These are phyloP conservation scores for Lignosus rhinocerotis DNA, from an alignment of 1,284 basidiomycete species.

Conservation along the genomic window DNA sequence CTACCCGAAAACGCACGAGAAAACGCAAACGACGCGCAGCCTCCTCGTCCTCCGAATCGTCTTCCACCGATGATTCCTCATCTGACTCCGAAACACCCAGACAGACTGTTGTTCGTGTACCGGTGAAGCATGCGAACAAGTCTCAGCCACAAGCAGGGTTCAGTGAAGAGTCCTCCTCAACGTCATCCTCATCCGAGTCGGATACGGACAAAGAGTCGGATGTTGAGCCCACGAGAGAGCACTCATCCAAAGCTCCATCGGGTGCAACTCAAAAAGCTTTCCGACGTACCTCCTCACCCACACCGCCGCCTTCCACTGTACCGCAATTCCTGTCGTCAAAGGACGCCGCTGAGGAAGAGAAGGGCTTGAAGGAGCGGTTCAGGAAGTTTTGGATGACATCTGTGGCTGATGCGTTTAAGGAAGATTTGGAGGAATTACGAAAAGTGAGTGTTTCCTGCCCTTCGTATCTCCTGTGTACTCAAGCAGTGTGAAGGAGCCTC, in stretches of 20 bases:
- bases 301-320: constrained; percentile 50
- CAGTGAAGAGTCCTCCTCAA: constrained; percentile 12
- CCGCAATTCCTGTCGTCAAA: constrained; percentile 50
- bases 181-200: not conserved
- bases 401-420: constrained; percentile 74
- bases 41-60: constrained; percentile 37
- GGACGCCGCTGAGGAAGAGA: constrained; percentile 40
- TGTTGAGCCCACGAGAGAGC: constrained; percentile 3
- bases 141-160: constrained; percentile 9
- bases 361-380: constrained; percentile 61
- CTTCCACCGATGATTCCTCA: constrained; percentile 32
- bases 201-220: constrained; percentile 22
- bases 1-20: constrained; percentile 36
- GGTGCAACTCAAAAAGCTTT: constrained; percentile 5
- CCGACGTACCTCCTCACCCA: constrained; percentile 46
- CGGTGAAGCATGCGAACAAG: constrained; percentile 9
- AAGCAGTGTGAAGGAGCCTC: constrained; percentile 56
- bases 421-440: constrained; percentile 75
- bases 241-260: not conserved
- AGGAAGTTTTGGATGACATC: constrained; percentile 80
- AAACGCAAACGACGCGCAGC: constrained; percentile 43
- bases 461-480: not conserved
- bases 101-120: constrained; percentile 16
- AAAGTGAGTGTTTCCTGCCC: constrained; percentile 48
- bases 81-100: constrained; percentile 25